Base-by-base conservation (phyloP, 1,139 yeast species). In the Yamadazyma songkhlaensis region DNA sequence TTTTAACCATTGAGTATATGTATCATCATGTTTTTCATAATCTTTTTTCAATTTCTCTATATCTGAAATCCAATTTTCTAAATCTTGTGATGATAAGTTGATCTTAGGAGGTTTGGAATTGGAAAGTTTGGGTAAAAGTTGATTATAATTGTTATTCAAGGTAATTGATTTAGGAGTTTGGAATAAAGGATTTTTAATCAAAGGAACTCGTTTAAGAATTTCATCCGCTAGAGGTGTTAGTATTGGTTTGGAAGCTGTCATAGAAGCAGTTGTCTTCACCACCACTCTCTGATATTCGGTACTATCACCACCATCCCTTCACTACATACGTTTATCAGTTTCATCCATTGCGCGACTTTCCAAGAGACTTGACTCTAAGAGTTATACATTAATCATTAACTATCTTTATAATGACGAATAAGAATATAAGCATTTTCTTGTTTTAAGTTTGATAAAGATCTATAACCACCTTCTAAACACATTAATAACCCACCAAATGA, bases 401-500 rank as follows among this genome's bases (percentile, higher is more conserved):
- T 67, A 48, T 71, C 77, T 50, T 66, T 70, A 51, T 64, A 71
- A 54, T 81, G 85, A 64, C 98, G 89, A 57, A 92, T 84, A 60
- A 92, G 75, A 54, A 92, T 74, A 64, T 90, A 92, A 45, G 95
- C 84, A 58, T 88, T 88, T 58, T 90, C 98, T 68, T 92, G 97
- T 63, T 90, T 92, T 63, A 92, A 79, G 56, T 81, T 77, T 40
- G 92, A 84, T 59, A 92, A 77, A 34, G 87, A 84, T 62, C 97
- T 80, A 67, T 90, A 92, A 41, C 88, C 87, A 49, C 99, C 99
- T 66, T 92, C 97, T 50, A 94, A 73, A 55, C 97, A 84, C 81
- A 92, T 77, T 55, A 92, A 73, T 51, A 92, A 75, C 5, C 99
- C 99, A 37, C 99, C 99, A 62, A 90, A 92, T 6, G 97, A 89